Percentiles rank a stretch among this genome's conserved stretches.
phyloP scores from a whole-genome alignment of 495 filamentous ascomycete genomes.

The Margaritispora aquatica region DNA sequence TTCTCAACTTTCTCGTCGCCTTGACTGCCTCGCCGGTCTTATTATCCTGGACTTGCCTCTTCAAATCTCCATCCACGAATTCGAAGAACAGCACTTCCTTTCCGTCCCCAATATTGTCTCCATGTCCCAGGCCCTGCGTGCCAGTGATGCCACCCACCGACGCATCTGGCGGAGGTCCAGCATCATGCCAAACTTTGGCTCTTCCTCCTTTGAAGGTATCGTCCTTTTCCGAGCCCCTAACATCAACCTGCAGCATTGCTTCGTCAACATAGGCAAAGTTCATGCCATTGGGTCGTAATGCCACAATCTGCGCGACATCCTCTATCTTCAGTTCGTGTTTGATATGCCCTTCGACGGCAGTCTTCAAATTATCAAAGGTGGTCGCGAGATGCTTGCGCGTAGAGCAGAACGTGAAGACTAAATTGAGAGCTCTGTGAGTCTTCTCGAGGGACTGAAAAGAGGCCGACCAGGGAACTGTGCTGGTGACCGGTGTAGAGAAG shows the following conservation, averaged over 20 bases:
- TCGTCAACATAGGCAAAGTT: conserved; percentile 86
- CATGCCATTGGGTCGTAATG: conserved; percentile 67
- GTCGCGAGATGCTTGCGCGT: conserved; percentile 88
- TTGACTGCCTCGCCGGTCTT: conserved; percentile 67
- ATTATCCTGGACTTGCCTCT: conserved; percentile 62
- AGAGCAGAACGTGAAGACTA: conserved; percentile 91
- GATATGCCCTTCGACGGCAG: conserved; percentile 77
- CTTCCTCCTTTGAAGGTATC: conserved; percentile 40
- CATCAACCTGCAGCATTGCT: conserved; percentile 69
- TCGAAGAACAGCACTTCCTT: conserved; percentile 79
- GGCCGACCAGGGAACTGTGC: conserved; percentile 57
- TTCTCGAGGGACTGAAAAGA: conserved; percentile 66
- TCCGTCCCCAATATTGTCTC: conserved; percentile 29
- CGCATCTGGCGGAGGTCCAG: conserved; percentile 37
- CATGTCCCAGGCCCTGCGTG: conserved; percentile 27
- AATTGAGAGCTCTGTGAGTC: conserved; percentile 77
- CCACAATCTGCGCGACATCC: conserved; percentile 78
- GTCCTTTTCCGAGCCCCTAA: conserved; percentile 55
- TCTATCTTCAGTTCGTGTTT: conserved; percentile 61
- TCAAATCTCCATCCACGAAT: conserved; percentile 87
- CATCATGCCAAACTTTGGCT: conserved; percentile 33
- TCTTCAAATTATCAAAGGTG: conserved; percentile 81
- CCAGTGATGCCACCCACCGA: conserved; percentile 44
- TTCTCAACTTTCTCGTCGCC: conserved; percentile 53
- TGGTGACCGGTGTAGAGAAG: conserved; percentile 13